Evolutionary conservation across 2,329 filamentous ascomycete species (phyloP).

Genomic region (Hypoxylon rubiginosum): DNA sequence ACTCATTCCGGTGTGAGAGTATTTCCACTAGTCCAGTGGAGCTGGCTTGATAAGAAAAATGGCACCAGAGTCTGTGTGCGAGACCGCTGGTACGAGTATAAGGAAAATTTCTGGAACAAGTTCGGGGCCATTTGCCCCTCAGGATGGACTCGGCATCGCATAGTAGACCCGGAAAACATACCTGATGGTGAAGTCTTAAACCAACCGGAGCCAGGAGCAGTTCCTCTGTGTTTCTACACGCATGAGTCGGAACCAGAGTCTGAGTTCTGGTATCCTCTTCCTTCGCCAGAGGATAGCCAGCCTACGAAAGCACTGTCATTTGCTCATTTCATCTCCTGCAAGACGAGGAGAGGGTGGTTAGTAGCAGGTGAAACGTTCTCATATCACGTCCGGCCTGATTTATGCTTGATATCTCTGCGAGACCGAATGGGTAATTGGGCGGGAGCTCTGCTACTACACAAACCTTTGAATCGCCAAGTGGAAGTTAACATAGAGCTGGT

Average conservation of each 20-base stretch:
- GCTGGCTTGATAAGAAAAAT: not conserved
- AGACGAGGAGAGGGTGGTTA: not conserved
- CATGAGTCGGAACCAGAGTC: not conserved
- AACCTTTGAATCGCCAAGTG: not conserved
- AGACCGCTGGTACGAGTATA: not conserved
- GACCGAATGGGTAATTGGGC: not conserved
- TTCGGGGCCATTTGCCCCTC: not conserved
- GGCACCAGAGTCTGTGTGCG: not conserved
- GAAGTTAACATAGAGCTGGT: not conserved
- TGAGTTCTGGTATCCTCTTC: not conserved
- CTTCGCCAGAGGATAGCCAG: not conserved
- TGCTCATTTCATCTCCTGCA: not conserved
- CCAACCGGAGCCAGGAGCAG: not conserved
- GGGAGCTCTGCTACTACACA: not conserved
- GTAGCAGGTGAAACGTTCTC: not conserved
- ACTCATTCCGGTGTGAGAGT: not conserved
- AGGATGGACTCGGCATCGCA: not conserved
- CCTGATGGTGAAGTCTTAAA: not conserved
- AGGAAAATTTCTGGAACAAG: not conserved
- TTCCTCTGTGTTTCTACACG: not conserved
- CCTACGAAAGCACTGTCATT: not conserved
- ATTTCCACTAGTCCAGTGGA: not conserved
- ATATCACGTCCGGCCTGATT: too few species aligned
- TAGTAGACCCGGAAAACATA: not conserved
- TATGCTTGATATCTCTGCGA: not conserved